Base-by-base conservation (phyloP, 306 rosid genomes). In the Acacia confusa region DNA sequence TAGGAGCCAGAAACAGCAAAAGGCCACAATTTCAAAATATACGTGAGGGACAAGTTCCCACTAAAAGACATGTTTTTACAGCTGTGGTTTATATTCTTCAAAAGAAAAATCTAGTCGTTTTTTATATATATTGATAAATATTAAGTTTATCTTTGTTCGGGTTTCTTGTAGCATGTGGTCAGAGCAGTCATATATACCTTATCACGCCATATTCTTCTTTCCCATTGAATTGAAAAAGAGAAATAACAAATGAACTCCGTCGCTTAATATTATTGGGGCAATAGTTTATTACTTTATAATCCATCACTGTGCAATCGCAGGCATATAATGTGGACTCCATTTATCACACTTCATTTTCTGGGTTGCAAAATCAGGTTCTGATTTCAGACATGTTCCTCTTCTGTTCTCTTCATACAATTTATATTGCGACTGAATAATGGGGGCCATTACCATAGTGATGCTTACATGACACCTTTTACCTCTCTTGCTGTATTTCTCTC, bases 11-110 rank as follows among this genome's bases (percentile, higher is more conserved):
- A 72, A 85, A 75, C 85, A 87, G 76, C 79, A 78, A 83, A 84
- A 83, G n/a, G 84, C 72, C 88, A 86, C 66, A 50, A 73, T 68
- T 45, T 45, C 67, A 85, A 79, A 74, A 36, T 81, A 67, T 74
- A 36, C 72, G 79, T 71, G 77, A 80, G 77, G 66, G 80, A 50
- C 81, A 47, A 58, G 30, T 82, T 81, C 16, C 76, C 82, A 79
- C 84, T 80, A 83, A 12, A 50, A 57, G 92, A 88, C 87, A 82
- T 83, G 82, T 60, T 78, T 48, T 84, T 77, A 88, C 92, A 90
- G 95, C 95, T 89, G 92, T 79, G 77, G 87, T 65, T 76, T 79
- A 61, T 65, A 68, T 67, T 81, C 30, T 57, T 57, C 57, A 50
- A 50, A 22, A 22, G 52, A 57, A 10, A 9, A 22, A 8, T 57